phyloP scores from a whole-genome alignment of 208 protist species.

The Angomonas deanei region DNA sequence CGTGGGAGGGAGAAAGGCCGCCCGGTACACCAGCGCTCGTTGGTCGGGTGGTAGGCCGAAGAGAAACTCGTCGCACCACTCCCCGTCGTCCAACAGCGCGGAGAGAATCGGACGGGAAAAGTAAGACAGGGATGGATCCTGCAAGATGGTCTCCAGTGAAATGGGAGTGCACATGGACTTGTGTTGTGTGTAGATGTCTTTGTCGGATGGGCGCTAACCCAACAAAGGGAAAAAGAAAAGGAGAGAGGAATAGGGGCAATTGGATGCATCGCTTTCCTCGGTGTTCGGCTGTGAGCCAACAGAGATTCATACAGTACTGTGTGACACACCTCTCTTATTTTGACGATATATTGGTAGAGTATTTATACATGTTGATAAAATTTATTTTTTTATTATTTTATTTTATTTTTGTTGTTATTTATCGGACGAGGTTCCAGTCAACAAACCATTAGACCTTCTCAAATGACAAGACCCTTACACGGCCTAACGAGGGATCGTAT shows the following conservation, averaged over 20 bases:
- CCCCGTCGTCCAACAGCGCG: conserved; percentile 17
- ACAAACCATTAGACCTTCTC: conserved; percentile 2
- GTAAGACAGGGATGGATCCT: conserved; percentile 9
- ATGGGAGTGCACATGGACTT: no score
- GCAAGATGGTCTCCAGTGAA: conserved; percentile 4
- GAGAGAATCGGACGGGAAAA: conserved; percentile 8
- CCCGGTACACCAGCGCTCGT: conserved; percentile 21
- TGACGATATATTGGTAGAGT: no score
- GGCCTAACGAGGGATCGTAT: conserved; percentile 37
- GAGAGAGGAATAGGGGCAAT: not conserved
- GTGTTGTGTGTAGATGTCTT: not conserved
- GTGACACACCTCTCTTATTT: no score
- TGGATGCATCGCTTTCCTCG: no score
- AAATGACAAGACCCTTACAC: conserved; percentile 32
- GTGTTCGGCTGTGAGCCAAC: no score
- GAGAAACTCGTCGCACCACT: conserved; percentile 14
- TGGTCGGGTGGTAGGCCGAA: conserved; percentile 11
- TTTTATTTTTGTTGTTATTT: no score
- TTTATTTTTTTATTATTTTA: no score
- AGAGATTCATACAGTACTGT: no score
- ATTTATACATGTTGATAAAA: no score
- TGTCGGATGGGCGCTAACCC: not conserved
- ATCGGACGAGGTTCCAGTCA: no score
- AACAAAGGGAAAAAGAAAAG: not conserved
- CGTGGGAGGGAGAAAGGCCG: conserved; percentile 14